Evolutionary conservation across 2,329 filamentous ascomycete genomes (phyloP), one percentile per base, ranked within the genome.

Genomic region (Botrytis paeoniae): DNA sequence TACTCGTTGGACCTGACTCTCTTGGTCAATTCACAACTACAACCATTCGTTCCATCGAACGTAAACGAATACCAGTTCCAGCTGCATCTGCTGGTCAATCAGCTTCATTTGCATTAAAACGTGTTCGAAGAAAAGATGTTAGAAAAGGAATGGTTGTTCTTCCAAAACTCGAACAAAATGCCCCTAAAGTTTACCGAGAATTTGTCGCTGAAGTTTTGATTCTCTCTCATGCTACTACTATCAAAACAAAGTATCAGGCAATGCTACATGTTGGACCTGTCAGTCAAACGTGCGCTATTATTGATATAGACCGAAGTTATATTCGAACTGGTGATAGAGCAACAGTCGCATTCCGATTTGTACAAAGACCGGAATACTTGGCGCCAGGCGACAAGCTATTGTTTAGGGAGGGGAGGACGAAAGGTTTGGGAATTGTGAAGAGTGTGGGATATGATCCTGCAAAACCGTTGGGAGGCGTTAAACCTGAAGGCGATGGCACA

Each of bases 71-170:
- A 77, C 87, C 89, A 37, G 95, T 98, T 0, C 94, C 94, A 0
- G 93, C 92, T 1, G 95, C 94, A 48, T 93, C 92, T 20, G 96
- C 96, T 0, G 96, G 96, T 0, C 96, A 99, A 82, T 97, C 93
- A 41, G 96, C 93, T 0, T 96, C 93, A 14, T 97, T 99, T 79
- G 95, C 96, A 0, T 82, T 99, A 70, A 95, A 96, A 77, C 92
- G 94, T 75, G 88, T 98, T 4, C 90, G 94, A 66, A 87, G 95
- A 60, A 97, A 95, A 82, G 95, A 98, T 77, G 95, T 99, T 0
- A 89, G 96, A 20, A 99, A 99, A 85, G 96, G 96, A 43, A 98
- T 98, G 95, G 96, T 99, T 1, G 94, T 98, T 7, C 85, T 99
- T 43, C 93, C 94, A 62, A 97, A 95, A 81, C 83, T 91, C 20